Conservation (phyloP, 768 basidiomycete genomes). For the Mycena crocata region DNA sequence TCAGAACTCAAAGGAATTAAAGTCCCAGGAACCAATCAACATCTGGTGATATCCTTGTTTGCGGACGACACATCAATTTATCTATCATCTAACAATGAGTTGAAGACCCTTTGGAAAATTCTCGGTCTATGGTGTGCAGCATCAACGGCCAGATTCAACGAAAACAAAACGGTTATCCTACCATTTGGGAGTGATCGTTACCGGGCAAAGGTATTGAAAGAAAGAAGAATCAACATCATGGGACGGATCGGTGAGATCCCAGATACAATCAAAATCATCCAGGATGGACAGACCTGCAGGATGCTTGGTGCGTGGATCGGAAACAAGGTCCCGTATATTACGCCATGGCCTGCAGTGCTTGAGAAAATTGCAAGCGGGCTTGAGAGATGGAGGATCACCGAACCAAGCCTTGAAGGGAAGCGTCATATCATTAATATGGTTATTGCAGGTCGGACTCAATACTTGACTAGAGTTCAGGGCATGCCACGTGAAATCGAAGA, state of each 20-base stretch:
- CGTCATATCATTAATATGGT: too few relatives aligned
- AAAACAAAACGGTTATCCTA: constrained; percentile 42
- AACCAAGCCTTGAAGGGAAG: constrained; percentile 21
- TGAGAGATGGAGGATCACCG: too few relatives aligned
- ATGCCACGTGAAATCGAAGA: constrained; percentile 35
- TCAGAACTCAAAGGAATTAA: constrained; percentile 1
- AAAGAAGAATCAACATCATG: constrained; percentile 46
- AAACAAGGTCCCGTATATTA: neutral
- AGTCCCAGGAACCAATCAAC: neutral
- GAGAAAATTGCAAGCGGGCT: neutral
- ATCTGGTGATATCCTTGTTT: neutral
- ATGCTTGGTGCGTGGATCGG: neutral
- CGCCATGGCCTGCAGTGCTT: neutral
- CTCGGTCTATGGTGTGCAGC: constrained; percentile 52
- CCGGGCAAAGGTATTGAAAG: neutral
- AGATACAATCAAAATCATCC: neutral
- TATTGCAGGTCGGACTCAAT: too few relatives aligned
- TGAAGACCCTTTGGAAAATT: constrained; percentile 33
- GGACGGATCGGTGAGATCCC: neutral
- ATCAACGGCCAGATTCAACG: constrained; percentile 55
- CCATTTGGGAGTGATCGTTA: neutral
- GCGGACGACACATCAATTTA: constrained; percentile 7
- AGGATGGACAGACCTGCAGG: constrained; percentile 41
- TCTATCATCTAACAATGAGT: constrained; percentile 28
- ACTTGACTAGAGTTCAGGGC: constrained; percentile 38